These are phyloP conservation scores for Candida broadrunensis DNA, from an alignment of 805 yeast genomes.

Conservation along the genomic window DNA sequence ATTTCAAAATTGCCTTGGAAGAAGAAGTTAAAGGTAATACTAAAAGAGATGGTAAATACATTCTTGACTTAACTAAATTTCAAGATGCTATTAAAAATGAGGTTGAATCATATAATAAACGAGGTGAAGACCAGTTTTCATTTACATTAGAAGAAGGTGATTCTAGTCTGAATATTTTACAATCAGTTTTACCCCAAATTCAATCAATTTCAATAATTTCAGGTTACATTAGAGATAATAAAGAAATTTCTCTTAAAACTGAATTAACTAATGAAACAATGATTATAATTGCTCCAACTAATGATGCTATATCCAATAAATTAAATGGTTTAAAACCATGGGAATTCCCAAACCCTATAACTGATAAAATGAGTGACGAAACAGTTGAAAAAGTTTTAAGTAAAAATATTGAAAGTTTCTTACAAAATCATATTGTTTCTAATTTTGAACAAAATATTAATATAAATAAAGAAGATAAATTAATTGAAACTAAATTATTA, in stretches of 20 bases:
- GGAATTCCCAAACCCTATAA: constrained; percentile 65
- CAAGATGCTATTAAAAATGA: constrained; percentile 1
- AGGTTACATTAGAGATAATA: constrained; percentile 65
- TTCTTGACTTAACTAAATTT: constrained; percentile 2
- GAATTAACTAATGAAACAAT: constrained; percentile 40
- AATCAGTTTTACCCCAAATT: constrained; percentile 35
- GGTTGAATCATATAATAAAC: neutral
- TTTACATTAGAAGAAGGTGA: constrained; percentile 12
- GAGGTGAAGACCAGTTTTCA: constrained; percentile 8
- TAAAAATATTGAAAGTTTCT: constrained; percentile 54
- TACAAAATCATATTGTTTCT: constrained; percentile 58
- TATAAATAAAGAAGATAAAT: constrained; percentile 9
- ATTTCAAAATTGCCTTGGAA: constrained; percentile 7
- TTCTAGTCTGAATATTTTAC: constrained; percentile 20
- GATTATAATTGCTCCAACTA: constrained; percentile 70
- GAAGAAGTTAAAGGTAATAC: constrained; percentile 2
- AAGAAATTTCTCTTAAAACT: constrained; percentile 46
- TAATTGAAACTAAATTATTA: constrained; percentile 14
- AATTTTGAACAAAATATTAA: constrained; percentile 18
- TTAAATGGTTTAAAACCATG: constrained; percentile 69
- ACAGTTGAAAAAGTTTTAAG: constrained; percentile 48
- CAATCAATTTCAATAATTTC: constrained; percentile 57
- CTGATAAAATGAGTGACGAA: constrained; percentile 32
- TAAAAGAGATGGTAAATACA: constrained; percentile 7
- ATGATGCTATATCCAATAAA: constrained; percentile 44